Percentiles rank a stretch among this genome's conserved stretches.
These are phyloP conservation scores for Hypoxylon lienhwacheense DNA, from an alignment of 495 filamentous ascomycete genomes.

Conservation along the genomic window DNA sequence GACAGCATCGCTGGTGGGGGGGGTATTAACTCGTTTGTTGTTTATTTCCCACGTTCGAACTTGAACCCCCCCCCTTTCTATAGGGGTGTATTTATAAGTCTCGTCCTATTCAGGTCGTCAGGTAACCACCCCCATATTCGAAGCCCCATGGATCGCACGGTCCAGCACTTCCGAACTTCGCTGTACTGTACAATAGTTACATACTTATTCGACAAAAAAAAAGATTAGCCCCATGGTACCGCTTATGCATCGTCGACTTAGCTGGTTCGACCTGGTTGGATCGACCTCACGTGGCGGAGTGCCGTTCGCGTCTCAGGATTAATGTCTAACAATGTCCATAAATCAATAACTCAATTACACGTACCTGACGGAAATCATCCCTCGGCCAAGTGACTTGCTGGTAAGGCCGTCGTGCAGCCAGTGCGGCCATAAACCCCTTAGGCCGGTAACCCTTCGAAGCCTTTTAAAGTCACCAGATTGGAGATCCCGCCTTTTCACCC, in stretches of 20 bases:
- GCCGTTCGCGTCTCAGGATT: conserved; percentile 22
- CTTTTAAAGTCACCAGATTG: conserved; percentile 9
- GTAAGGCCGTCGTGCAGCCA: conserved; percentile 30
- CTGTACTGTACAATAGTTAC: too few species aligned
- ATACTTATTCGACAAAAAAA: conserved; percentile 14
- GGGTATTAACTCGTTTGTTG: too few species aligned
- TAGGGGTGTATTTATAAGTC: too few species aligned
- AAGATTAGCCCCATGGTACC: too few species aligned
- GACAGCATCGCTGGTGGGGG: conserved; percentile 31
- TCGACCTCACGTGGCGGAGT: conserved; percentile 30
- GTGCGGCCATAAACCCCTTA: conserved; percentile 13
- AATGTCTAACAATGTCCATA: too few species aligned
- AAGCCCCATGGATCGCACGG: too few species aligned
- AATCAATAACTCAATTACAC: conserved; percentile 28
- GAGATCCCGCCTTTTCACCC: conserved; percentile 6
- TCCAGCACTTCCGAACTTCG: too few species aligned
- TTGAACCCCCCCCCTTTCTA: too few species aligned
- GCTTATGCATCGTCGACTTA: conserved; percentile 25
- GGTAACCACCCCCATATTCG: too few species aligned
- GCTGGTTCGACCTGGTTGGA: conserved; percentile 31
- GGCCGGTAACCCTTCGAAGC: conserved; percentile 3
- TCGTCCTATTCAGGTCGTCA: too few species aligned
- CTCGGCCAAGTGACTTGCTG: conserved; percentile 21
- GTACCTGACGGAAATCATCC: conserved; percentile 9
- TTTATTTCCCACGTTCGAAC: conserved; percentile 18